Conservation (phyloP, 495 filamentous ascomycete genomes). For the Cercophora newfieldiana region DNA sequence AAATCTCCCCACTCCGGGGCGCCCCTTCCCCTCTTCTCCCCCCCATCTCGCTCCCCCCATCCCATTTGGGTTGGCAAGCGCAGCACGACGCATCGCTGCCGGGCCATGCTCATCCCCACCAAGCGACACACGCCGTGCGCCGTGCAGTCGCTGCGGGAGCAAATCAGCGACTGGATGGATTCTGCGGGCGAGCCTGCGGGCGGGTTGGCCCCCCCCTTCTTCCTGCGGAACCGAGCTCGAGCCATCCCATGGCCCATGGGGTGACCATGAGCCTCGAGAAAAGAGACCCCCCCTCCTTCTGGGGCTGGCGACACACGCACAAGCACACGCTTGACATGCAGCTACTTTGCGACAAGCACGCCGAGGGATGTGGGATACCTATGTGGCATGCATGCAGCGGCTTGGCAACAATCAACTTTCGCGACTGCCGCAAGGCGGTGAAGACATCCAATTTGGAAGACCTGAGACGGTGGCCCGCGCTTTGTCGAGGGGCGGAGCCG, state of each 20-base stretch:
- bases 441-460: slow-evolving; percentile 12
- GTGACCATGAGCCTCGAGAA: slow-evolving; percentile 20
- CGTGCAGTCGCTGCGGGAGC: slow-evolving; percentile 9
- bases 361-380: slow-evolving; percentile 9
- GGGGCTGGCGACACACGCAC: slow-evolving; percentile 4
- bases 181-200: slow-evolving; percentile 3
- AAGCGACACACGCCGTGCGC: slow-evolving; percentile 5
- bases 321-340: slow-evolving; percentile 23
- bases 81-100: slow-evolving; percentile 10
- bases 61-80: slow-evolving; percentile 6
- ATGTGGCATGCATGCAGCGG: slow-evolving; percentile 24
- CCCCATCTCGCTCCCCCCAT: not conserved
- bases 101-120: slow-evolving; percentile 9
- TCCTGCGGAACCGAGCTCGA: not conserved
- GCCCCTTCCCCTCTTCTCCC: not conserved
- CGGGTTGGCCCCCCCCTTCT: not conserved
- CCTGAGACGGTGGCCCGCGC: slow-evolving; percentile 13
- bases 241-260: not conserved
- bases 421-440: slow-evolving; percentile 17
- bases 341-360: slow-evolving; percentile 8
- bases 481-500: slow-evolving; percentile 14
- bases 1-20: not conserved
- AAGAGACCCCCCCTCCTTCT: not conserved
- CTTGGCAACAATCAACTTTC: slow-evolving; percentile 16
- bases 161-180: slow-evolving; percentile 13